Evolutionary conservation across 2,329 filamentous ascomycete genomes (phyloP).

Genomic region (Phialophora chinensis): DNA sequence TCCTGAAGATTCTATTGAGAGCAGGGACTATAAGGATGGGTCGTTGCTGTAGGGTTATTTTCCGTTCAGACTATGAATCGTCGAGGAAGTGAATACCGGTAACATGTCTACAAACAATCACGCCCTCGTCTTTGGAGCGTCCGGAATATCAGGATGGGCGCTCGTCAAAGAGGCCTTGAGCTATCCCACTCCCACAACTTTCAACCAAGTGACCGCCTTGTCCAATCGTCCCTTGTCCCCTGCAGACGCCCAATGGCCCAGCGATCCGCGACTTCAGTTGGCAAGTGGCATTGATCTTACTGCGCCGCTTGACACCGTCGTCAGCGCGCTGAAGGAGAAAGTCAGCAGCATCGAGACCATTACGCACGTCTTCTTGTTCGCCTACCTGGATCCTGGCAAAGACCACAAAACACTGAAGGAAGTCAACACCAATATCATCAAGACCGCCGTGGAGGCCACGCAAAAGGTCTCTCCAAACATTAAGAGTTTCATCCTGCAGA

Average conservation of each 20-base stretch:
- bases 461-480: conserved; percentile 42
- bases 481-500: conserved; percentile 45
- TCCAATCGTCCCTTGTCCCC: conserved; percentile 48
- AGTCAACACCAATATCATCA: conserved; percentile 48
- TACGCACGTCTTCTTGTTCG: conserved; percentile 49
- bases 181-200: conserved; percentile 47
- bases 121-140: conserved; percentile 52
- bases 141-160: conserved; percentile 53
- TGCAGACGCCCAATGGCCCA: conserved; percentile 48
- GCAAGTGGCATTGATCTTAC: conserved; percentile 49
- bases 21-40: background rate
- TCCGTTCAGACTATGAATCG: background rate
- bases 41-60: background rate
- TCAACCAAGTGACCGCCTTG: conserved; percentile 49
- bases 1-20: background rate
- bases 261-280: conserved; percentile 45
- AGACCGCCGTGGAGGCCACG: conserved; percentile 46
- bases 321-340: conserved; percentile 44
- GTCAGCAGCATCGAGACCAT: conserved; percentile 47
- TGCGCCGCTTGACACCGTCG: conserved; percentile 30
- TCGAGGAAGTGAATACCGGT: background rate
- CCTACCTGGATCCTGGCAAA: conserved; percentile 35
- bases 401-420: conserved; percentile 40
- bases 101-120: conserved; percentile 36
- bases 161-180: conserved; percentile 49